A percentile compares a stretch with the other conserved stretches of the same genome.
Conservation (phyloP, 306 rosid genomes). For the Dryas alaskensis region DNA sequence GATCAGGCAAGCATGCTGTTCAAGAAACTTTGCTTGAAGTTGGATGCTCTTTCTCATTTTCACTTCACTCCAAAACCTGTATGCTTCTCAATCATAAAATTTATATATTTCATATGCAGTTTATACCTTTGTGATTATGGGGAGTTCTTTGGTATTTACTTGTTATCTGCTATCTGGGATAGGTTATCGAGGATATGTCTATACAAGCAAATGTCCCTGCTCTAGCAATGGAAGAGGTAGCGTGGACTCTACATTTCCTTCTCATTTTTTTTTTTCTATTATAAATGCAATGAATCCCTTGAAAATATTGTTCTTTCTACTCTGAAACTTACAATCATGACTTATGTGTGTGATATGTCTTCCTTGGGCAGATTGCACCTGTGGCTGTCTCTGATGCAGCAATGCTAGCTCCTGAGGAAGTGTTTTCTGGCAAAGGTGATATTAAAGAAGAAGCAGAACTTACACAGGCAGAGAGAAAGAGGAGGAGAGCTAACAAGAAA, state of each 20-base stretch:
- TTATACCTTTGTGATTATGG: neutral
- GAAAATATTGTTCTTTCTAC: neutral
- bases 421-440: slow-evolving; percentile 88
- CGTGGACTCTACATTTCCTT: slow-evolving; percentile 17
- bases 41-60: slow-evolving; percentile 96
- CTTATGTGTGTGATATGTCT: slow-evolving; percentile 28
- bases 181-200: slow-evolving; percentile 92
- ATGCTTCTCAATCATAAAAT: slow-evolving; percentile 28
- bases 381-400: slow-evolving; percentile 95
- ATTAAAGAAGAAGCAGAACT: slow-evolving; percentile 87
- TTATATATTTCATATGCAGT: slow-evolving; percentile 11
- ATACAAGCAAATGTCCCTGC: slow-evolving; percentile 84
- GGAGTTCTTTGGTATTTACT: neutral
- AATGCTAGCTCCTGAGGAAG: slow-evolving; percentile 98
- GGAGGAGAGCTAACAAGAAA: slow-evolving; percentile 88
- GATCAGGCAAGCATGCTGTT: slow-evolving; percentile 76
- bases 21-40: slow-evolving; percentile 68
- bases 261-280: neutral
- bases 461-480: slow-evolving; percentile 81
- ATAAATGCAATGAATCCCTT: neutral
- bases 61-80: slow-evolving; percentile 95
- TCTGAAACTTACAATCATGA: slow-evolving; percentile 11
- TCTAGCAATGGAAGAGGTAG: slow-evolving; percentile 97
- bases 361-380: slow-evolving; percentile 76
- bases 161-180: slow-evolving; percentile 26